phyloP scores from a whole-genome alignment of 345 rosid species.

The Eucalyptus coolabah region DNA sequence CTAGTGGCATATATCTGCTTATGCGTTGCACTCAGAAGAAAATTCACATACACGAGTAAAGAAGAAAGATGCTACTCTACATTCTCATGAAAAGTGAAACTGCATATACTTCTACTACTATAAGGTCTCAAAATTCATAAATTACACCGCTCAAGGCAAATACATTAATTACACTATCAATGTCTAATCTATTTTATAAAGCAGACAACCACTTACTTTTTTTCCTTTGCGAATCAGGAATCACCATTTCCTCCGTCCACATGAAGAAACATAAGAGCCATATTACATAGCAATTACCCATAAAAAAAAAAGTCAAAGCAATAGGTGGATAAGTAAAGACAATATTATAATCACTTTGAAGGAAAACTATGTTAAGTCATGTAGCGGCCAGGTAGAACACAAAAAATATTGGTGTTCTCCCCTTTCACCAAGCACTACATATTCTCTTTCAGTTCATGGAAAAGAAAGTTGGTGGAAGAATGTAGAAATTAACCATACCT shows the following conservation, averaged over 20 bases:
- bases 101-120: neutral
- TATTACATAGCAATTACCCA: neutral
- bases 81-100: neutral
- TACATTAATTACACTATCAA: too few relatives aligned
- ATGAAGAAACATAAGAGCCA: neutral
- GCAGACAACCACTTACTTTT: neutral
- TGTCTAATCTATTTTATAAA: neutral
- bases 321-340: neutral
- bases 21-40: neutral
- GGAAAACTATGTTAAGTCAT: neutral
- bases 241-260: neutral
- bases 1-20: neutral
- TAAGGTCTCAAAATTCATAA: too few relatives aligned
- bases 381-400: neutral
- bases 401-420: neutral
- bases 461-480: too few relatives aligned
- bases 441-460: neutral
- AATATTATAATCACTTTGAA: neutral
- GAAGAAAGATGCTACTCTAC: neutral
- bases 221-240: neutral
- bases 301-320: neutral
- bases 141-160: too few relatives aligned
- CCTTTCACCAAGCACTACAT: neutral
- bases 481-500: too few relatives aligned
- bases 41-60: neutral